phyloP scores from a whole-genome alignment of 306 rosid species.

The Inga oerstediana region DNA sequence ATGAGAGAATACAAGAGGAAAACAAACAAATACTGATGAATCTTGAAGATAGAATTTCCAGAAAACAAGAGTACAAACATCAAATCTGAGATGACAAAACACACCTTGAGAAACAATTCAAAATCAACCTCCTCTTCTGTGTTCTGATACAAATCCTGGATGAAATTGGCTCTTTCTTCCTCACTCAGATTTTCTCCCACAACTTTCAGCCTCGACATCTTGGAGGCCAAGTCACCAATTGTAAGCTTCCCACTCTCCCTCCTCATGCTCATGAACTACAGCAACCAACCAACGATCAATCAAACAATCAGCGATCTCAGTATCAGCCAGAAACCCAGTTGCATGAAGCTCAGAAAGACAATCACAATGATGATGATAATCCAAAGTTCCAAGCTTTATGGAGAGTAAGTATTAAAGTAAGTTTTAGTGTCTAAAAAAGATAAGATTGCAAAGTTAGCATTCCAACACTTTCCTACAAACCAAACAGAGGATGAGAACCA shows the following conservation, averaged over 20 bases:
- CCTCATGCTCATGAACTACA: slow-evolving; percentile 85
- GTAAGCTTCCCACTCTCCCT: slow-evolving; percentile 82
- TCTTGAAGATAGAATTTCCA: slow-evolving; percentile 17
- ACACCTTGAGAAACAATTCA: slow-evolving; percentile 90
- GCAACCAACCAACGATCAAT: slow-evolving; percentile 27
- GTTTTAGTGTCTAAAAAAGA: background rate
- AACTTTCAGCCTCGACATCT: slow-evolving; percentile 83
- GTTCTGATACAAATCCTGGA: slow-evolving; percentile 71
- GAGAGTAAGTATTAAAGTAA: background rate
- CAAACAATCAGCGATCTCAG: slow-evolving; percentile 8
- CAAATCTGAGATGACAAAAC: slow-evolving; percentile 30
- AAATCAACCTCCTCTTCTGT: slow-evolving; percentile 87
- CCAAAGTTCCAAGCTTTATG: slow-evolving; percentile 8
- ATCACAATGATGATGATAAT: background rate
- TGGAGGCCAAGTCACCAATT: slow-evolving; percentile 81
- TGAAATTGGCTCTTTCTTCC: slow-evolving; percentile 78
- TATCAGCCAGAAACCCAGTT: slow-evolving; percentile 30
- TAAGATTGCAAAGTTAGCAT: slow-evolving; percentile 16
- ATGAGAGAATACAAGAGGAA: background rate
- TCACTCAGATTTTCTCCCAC: slow-evolving; percentile 91
- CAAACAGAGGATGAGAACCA: background rate
- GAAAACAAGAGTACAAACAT: slow-evolving; percentile 18
- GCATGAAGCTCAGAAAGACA: slow-evolving; percentile 12
- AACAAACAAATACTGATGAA: slow-evolving; percentile 17
- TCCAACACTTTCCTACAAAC: slow-evolving; percentile 17